Conservation (phyloP, 2,329 filamentous ascomycete species). For the Paracoccidioides brasiliensis region DNA sequence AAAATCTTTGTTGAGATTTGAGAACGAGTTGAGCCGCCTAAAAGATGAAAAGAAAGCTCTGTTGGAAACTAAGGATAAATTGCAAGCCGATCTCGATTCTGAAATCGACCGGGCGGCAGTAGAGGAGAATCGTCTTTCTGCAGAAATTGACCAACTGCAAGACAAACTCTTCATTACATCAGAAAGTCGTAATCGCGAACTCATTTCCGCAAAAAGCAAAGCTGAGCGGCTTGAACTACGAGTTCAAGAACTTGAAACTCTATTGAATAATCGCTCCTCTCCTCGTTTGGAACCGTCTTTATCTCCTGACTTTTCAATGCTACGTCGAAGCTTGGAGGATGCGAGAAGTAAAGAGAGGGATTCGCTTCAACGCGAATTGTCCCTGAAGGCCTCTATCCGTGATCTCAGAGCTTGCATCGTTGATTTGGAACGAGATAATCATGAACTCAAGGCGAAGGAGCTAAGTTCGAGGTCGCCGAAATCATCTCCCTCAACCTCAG, state of each 20-base stretch:
- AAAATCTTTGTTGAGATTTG: conserved; percentile 53
- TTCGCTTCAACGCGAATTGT: conserved; percentile 50
- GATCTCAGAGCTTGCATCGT: conserved; percentile 51
- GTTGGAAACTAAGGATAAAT: conserved; percentile 41
- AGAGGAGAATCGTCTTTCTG: conserved; percentile 49
- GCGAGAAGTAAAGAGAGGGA: conserved; percentile 55
- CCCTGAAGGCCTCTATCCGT: conserved; percentile 50
- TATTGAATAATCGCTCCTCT: conserved; percentile 40
- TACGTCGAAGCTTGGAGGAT: conserved; percentile 50
- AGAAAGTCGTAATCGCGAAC: conserved; percentile 35
- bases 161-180: conserved; percentile 35
- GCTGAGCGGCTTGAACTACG: conserved; percentile 52
- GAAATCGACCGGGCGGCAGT: conserved; percentile 53
- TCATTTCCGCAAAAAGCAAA: conserved; percentile 44
- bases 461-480: conserved; percentile 40
- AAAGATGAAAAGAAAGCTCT: conserved; percentile 51
- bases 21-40: conserved; percentile 52
- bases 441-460: conserved; percentile 45
- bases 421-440: conserved; percentile 54
- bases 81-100: conserved; percentile 52
- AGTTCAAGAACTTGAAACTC: conserved; percentile 36
- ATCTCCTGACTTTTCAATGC: conserved; percentile 41
- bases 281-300: conserved; percentile 21
- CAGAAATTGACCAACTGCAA: conserved; percentile 38
- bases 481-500: conserved; percentile 38